Percentiles rank a stretch among this genome's conserved stretches.
These are phyloP conservation scores for Claviceps paspali DNA, from an alignment of 2,329 filamentous ascomycete species.

Conservation along the genomic window DNA sequence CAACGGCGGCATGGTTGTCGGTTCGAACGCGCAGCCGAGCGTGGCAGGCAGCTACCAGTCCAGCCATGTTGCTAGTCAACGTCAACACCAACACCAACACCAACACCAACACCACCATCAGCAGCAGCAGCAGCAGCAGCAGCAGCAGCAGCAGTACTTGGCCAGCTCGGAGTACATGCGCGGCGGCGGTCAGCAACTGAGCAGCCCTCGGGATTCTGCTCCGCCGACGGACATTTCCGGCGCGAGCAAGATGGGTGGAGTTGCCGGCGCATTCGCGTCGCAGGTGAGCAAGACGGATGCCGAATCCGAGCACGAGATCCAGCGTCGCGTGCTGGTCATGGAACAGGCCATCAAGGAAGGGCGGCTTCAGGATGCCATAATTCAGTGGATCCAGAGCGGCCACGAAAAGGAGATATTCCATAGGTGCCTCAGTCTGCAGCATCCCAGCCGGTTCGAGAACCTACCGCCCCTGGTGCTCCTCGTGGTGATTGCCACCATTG, in stretches of 20 bases:
- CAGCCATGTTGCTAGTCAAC: conserved; percentile 14
- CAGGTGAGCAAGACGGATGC: conserved; percentile 20
- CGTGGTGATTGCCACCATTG: conserved; percentile 49
- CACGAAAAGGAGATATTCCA: conserved; percentile 49
- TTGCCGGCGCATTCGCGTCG: conserved; percentile 20
- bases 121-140: conserved; percentile 9
- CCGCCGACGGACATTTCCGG: conserved; percentile 12
- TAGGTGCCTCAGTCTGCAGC: conserved; percentile 22
- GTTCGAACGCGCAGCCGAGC: conserved; percentile 14
- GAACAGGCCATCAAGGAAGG: conserved; percentile 45
- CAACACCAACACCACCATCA: conserved; percentile 6
- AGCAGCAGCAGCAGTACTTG: conserved; percentile 16
- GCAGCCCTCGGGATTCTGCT: conserved; percentile 18
- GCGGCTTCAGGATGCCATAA: conserved; percentile 45
- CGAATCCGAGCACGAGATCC: conserved; percentile 31
- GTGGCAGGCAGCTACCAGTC: conserved; percentile 19
- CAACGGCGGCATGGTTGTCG: conserved; percentile 11
- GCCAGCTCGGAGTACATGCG: conserved; percentile 23
- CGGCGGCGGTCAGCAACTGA: conserved; percentile 16
- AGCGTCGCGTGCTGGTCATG: conserved; percentile 41
- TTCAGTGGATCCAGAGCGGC: conserved; percentile 51
- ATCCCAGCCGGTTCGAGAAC: conserved; percentile 30
- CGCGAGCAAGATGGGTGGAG: conserved; percentile 18
- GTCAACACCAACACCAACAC: conserved; percentile 11
- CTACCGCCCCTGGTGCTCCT: conserved; percentile 47